Evolutionary conservation across 306 rosid genomes (phyloP), one percentile per base, ranked within the genome.

Genomic region (Casuarina equisetifolia): DNA sequence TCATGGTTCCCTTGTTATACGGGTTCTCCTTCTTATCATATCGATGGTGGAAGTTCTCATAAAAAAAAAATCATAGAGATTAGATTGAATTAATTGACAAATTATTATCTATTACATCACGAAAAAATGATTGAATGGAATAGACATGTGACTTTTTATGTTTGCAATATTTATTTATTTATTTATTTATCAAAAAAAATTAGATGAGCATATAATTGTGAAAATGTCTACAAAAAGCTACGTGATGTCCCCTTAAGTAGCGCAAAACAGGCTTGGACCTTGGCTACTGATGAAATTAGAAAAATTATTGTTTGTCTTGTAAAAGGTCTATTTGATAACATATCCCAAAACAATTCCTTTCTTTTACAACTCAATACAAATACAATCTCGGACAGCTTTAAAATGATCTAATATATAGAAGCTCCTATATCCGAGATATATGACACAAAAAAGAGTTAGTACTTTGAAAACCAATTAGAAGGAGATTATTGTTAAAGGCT

Each of bases 11-110:
- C 81, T 35, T 79, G 72, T 89, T 85, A 88, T 86, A 88, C 62
- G 97, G 97, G 70, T 92, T 95, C 85, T 89, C 88, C 82, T 88
- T 92, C 80, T 81, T 92, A 77, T 89, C 93, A 69, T 95, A 95
- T 76, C 89, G 96, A 78, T 86, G 89, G 11, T 97, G 89, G 76
- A 95, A 95, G 82, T 91, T 95, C 85, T 95, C 97, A 15, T 95
- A 16, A 83, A 62, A 52, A 25, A 70, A 2, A 20, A 0, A n/a
- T 15, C 32, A 25, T 25, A 25, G 32, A 25, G 19, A 9, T 16
- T 42, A n/a, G 72, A 36, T 25, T 61, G 5, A 57, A 57, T 36
- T 36, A 46, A 79, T 59, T 9, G 13, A 39, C 40, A 12, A 66
- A 16, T 7, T 39, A 42, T 39, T 16, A 66, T 42, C 35, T 20